These are phyloP conservation scores for Hansenula sp. DNA, from an alignment of 1,139 yeast genomes.

Conservation along the genomic window DNA sequence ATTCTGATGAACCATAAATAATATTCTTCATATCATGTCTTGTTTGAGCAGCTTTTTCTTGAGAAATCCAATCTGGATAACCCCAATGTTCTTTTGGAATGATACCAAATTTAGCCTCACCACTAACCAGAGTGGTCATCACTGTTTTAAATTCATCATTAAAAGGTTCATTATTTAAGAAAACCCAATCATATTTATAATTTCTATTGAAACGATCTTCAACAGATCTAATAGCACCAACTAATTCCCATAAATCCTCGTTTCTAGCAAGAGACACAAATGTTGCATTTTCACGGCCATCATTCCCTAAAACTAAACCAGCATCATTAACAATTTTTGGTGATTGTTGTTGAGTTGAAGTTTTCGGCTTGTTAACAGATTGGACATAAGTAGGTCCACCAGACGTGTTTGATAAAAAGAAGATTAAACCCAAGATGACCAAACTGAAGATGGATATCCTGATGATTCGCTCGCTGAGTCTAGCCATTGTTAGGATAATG, in stretches of 20 bases:
- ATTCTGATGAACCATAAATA: slow-evolving; percentile 57
- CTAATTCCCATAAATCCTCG: slow-evolving; percentile 53
- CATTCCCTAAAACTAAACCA: not conserved
- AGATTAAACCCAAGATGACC: slow-evolving; percentile 30
- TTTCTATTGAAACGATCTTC: slow-evolving; percentile 70
- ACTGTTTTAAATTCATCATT: slow-evolving; percentile 37
- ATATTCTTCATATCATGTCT: slow-evolving; percentile 49
- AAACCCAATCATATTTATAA: slow-evolving; percentile 76
- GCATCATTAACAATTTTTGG: slow-evolving; percentile 5
- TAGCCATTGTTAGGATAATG: slow-evolving; percentile 13
- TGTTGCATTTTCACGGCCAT: slow-evolving; percentile 52
- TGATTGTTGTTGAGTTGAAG: slow-evolving; percentile 7
- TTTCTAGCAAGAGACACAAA: slow-evolving; percentile 74
- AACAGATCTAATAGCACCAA: slow-evolving; percentile 57
- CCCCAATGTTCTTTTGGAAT: slow-evolving; percentile 50
- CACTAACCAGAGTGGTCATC: slow-evolving; percentile 34
- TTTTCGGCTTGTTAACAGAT: slow-evolving; percentile 3
- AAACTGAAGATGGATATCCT: slow-evolving; percentile 30
- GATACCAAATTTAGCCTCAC: slow-evolving; percentile 41
- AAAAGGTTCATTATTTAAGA: slow-evolving; percentile 58
- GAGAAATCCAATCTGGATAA: slow-evolving; percentile 56
- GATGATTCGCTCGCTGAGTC: slow-evolving; percentile 15
- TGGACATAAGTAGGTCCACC: slow-evolving; percentile 6
- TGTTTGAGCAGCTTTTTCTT: slow-evolving; percentile 48
- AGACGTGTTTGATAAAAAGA: slow-evolving; percentile 27